Conservation (phyloP, 2,329 filamentous ascomycete species). For the Rosellinia necatrix region DNA sequence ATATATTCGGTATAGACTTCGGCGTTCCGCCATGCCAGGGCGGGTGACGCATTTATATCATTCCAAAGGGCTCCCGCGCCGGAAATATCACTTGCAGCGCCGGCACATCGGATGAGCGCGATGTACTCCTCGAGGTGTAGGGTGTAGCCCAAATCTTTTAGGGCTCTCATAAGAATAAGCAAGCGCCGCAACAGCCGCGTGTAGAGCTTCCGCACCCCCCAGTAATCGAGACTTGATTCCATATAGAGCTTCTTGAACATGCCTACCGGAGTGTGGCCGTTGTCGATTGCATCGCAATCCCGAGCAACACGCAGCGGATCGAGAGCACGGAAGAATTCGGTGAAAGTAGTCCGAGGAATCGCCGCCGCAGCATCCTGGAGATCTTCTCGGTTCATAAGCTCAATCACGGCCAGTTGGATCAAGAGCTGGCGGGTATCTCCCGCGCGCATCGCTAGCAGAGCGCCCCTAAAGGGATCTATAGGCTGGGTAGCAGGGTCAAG, state of each 20-base stretch:
- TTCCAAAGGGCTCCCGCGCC: conserved; percentile 45
- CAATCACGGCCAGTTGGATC: conserved; percentile 27
- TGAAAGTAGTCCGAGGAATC: conserved; percentile 62
- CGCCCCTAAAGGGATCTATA: conserved; percentile 22
- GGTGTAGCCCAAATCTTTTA: conserved; percentile 35
- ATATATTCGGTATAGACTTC: conserved; percentile 50
- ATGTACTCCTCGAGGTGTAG: conserved; percentile 50
- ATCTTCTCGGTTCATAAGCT: conserved; percentile 30
- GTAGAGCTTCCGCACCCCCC: conserved; percentile 52
- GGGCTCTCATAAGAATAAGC: conserved; percentile 41
- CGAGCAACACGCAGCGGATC: conserved; percentile 59
- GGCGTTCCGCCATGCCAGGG: conserved; percentile 32
- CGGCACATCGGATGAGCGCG: conserved; percentile 52
- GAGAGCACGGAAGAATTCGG: conserved; percentile 65
- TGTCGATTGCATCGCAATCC: conserved; percentile 54
- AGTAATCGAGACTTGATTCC: conserved; percentile 46
- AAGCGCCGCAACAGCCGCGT: conserved; percentile 44
- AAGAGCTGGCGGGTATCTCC: conserved; percentile 33
- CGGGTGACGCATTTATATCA: conserved; percentile 32
- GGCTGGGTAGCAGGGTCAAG: not conserved
- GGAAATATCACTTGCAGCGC: conserved; percentile 47
- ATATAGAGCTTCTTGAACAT: conserved; percentile 48
- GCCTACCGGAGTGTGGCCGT: conserved; percentile 45
- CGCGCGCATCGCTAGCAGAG: conserved; percentile 30
- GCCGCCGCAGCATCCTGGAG: conserved; percentile 40